These are phyloP conservation scores for Jasminum sambac DNA, from an alignment of 257 asterid species.

Conservation along the genomic window DNA sequence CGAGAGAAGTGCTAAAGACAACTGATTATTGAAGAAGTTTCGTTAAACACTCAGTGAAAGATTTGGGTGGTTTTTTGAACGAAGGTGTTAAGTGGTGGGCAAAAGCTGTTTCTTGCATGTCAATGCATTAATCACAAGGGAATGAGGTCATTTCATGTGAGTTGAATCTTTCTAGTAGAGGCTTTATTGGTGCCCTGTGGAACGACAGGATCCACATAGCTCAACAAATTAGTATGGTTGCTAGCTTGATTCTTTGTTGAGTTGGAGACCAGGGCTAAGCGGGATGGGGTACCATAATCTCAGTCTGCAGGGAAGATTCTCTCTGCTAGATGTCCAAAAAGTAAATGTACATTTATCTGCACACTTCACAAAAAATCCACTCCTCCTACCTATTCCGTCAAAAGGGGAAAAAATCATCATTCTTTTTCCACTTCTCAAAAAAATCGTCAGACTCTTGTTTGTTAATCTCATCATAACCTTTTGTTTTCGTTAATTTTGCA, in stretches of 20 bases:
- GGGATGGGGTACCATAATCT: background rate
- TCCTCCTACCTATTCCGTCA: too few relatives aligned
- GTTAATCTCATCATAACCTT: too few relatives aligned
- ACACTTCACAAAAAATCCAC: too few relatives aligned
- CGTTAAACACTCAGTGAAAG: background rate
- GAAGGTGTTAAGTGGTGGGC: background rate
- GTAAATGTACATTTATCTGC: too few relatives aligned
- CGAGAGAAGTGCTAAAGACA: background rate
- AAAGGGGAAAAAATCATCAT: too few relatives aligned
- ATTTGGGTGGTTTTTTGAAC: background rate
- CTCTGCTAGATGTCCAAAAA: too few relatives aligned
- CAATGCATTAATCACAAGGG: background rate
- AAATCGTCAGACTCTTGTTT: too few relatives aligned
- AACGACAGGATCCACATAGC: background rate
- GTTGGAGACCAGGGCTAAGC: background rate
- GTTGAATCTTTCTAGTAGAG: background rate
- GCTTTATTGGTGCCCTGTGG: background rate
- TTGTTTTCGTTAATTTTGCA: too few relatives aligned
- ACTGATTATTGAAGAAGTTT: too few relatives aligned
- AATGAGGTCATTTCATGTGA: background rate
- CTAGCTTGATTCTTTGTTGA: background rate
- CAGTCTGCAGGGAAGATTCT: too few relatives aligned
- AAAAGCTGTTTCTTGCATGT: background rate
- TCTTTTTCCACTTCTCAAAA: too few relatives aligned
- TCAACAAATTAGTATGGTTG: background rate